phyloP scores from a whole-genome alignment of 352 stramenopile genomes.

The Phytophthora megakarya region DNA sequence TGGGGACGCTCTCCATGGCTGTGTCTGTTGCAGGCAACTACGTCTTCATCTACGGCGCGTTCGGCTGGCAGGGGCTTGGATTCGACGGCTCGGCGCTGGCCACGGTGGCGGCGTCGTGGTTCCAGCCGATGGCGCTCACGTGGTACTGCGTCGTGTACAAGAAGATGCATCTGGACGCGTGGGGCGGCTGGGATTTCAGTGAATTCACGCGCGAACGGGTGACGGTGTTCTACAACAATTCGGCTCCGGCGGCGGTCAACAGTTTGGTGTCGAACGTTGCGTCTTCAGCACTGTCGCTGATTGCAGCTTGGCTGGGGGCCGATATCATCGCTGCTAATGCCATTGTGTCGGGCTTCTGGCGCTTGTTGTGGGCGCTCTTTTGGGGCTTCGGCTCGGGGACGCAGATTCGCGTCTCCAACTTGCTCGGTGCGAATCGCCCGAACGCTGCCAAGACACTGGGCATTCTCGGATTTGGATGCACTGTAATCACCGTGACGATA shows the following conservation, averaged over 20 bases:
- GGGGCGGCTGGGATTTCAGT: constrained; percentile 29
- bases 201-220: constrained; percentile 35
- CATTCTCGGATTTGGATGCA: constrained; percentile 32
- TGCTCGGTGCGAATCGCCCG: constrained; percentile 31
- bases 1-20: constrained; percentile 29
- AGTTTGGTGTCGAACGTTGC: constrained; percentile 32
- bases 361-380: constrained; percentile 36
- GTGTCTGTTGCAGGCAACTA: constrained; percentile 34
- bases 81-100: constrained; percentile 32
- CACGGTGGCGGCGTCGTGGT: constrained; percentile 32
- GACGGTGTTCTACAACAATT: constrained; percentile 38
- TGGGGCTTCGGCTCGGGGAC: constrained; percentile 33
- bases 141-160: constrained; percentile 40
- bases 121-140: constrained; percentile 23
- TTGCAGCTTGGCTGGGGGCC: constrained; percentile 23
- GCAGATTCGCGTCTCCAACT: constrained; percentile 36
- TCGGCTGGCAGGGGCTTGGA: constrained; percentile 25
- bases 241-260: constrained; percentile 30
- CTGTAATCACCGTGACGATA: constrained; percentile 30
- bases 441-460: constrained; percentile 32
- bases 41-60: constrained; percentile 33
- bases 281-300: constrained; percentile 30
- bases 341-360: constrained; percentile 37
- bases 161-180: constrained; percentile 33
- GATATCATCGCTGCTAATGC: constrained; percentile 36